Evolutionary conservation across 169 alveolate genomes (phyloP), one percentile per base, ranked within the genome.

Genomic region (Eimeria falciformis): DNA sequence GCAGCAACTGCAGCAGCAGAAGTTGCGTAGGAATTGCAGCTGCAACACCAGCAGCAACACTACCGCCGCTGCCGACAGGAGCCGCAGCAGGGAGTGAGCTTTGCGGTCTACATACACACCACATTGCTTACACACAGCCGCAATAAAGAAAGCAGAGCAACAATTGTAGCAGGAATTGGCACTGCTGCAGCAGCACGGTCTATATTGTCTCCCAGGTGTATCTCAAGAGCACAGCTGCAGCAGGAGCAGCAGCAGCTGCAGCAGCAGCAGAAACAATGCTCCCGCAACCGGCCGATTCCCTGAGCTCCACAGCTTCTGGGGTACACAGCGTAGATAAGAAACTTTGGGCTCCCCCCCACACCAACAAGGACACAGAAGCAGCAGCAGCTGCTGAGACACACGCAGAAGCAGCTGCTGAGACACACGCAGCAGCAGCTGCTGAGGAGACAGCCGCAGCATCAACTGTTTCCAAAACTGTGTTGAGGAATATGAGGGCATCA

Each of bases 221-320:
- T 33, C 40, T 21, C 65, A 17, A 12, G 65, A 21, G 65, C 65
- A 21, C 73, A 78, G 27, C 88, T 14, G 37, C 88, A 29, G 47
- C 86, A 77, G 77, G 11, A 4, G 73, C 73, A 78, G 29, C 68
- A 53, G 43, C 47, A 29, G 88, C 53, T 14, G 40, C 69, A 29
- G 88, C 43, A 27, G 69, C 69, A 46, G 43, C 88, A 53, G 18
- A 53, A 50, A 23, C 85, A 46, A 33, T 33, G 40, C 40, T 33
- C 40, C 40, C 40, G 40, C 40, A 1, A 1, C 40, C 0, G 40
- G 40, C 40, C 40, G 40, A 33, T 1, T 0, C 40, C 40, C 40
- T 33, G 40, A 33, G 4, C 2, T 33, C 40, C 40, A 33, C 40
- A 33, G 40, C 40, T 33, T 0, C 40, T 33, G 40, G 40, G 40